Evolutionary conservation across 495 filamentous ascomycete species (phyloP), one percentile per base, ranked within the genome.

Genomic region (Neurospora pannonica): DNA sequence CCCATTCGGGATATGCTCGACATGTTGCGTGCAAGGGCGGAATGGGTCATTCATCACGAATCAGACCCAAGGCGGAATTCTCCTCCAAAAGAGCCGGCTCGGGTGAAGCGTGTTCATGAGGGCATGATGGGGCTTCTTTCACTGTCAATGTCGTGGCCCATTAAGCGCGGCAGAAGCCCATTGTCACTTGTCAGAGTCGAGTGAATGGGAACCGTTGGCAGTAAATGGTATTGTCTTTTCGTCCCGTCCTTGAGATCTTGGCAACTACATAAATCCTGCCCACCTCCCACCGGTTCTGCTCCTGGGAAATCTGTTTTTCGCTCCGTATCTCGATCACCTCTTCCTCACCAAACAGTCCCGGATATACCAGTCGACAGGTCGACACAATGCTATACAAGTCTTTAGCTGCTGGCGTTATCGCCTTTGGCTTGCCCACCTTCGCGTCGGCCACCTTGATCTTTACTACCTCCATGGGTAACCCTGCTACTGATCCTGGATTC

Each of bases 391-490:
- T 60, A 40, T 75, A 43, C 71, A 71, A 46, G 21, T 43, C 40
- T n/a, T n/a, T 72, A 34, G 71, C 73, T 31, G 74, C 69, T 11
- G 70, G 48, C 37, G 76, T 42, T n/a, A 74, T 79, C 67, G 76
- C 74, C 72, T 79, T 83, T 43, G 75, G 75, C 69, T 76, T 83
- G 72, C 77, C 77, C 72, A 75, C 76, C 74, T 76, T 79, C 43
- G 77, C 80, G 38, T 81, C 80, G 37, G 80, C 83, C 54, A 81
- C 77, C 60, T 84, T 82, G 70, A 83, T 92, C 78, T 91, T 87
- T 81, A 88, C 87, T 74, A 85, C 88, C 15, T 90, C 90, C 84
- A 83, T 82, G 71, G 89, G 89, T 67, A 85, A 82, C 39, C 80
- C 91, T 76, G 88, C 88, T 74, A 85, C 86, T 17, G 83, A 79